Percentiles rank a stretch among this genome's conserved stretches.
phyloP scores from a whole-genome alignment of 2,329 filamentous ascomycete genomes.

The Ceratocystis variospora region DNA sequence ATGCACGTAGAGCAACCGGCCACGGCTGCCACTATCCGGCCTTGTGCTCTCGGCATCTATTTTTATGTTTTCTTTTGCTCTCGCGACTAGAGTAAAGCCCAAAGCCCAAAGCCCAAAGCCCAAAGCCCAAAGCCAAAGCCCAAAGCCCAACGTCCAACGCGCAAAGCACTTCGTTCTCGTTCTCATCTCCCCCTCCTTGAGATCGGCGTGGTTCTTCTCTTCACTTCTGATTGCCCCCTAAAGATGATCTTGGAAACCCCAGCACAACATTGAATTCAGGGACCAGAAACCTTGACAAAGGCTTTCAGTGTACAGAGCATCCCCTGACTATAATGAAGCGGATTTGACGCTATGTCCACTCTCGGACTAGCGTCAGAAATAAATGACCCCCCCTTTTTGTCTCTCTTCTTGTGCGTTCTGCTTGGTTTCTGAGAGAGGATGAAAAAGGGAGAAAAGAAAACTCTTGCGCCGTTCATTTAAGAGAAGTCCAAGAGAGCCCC shows the following conservation, averaged over 20 bases:
- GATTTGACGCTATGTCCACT: not conserved
- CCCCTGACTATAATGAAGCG: slow-evolving; percentile 6
- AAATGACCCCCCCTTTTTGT: not conserved
- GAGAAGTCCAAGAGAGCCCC: not conserved
- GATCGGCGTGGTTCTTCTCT: not conserved
- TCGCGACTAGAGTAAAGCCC: not conserved
- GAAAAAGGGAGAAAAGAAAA: slow-evolving; percentile 3
- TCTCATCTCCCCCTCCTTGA: not conserved
- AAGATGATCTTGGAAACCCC: not conserved
- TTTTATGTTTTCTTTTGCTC: too few species aligned
- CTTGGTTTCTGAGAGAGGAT: not conserved
- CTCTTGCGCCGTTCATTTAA: not conserved
- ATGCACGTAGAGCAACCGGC: not conserved
- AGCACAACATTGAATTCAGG: not conserved
- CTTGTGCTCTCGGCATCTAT: not conserved
- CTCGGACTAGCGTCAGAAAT: not conserved
- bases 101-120: too few species aligned
- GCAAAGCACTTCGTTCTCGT: not conserved
- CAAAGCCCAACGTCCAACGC: not conserved
- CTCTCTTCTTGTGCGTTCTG: not conserved
- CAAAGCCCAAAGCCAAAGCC: too few species aligned
- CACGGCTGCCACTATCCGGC: not conserved
- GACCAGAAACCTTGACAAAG: slow-evolving; percentile 1
- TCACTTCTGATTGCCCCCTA: not conserved
- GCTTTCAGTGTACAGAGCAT: not conserved